A percentile compares a stretch with the other conserved stretches of the same genome.
phyloP scores from a whole-genome alignment of 2,329 filamentous ascomycete genomes.

The Fusarium sterilihyphosum region DNA sequence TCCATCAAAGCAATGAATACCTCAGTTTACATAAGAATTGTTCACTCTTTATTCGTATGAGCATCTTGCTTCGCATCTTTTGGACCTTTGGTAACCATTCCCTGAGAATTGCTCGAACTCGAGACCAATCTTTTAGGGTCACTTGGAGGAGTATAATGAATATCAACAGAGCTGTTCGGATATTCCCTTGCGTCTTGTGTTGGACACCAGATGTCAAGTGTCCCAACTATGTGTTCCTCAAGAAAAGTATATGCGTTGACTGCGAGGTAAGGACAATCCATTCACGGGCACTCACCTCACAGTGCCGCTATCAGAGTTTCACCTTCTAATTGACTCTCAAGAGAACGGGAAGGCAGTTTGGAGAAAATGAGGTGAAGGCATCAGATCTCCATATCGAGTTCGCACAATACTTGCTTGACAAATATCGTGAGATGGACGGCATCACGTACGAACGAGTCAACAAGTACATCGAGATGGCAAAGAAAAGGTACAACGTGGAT shows the following conservation, averaged over 20 bases:
- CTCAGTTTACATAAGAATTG: not conserved
- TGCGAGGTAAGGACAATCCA: slow-evolving; percentile 32
- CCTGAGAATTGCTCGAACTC: not conserved
- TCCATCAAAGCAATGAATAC: not conserved
- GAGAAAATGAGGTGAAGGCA: slow-evolving; percentile 25
- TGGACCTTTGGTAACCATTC: not conserved
- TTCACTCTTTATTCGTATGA: not conserved
- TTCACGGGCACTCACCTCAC: not conserved
- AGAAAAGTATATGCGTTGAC: slow-evolving; percentile 38
- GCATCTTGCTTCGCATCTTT: not conserved
- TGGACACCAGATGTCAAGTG: slow-evolving; percentile 42
- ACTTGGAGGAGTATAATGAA: slow-evolving; percentile 24
- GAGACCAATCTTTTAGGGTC: not conserved
- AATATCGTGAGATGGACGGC: slow-evolving; percentile 33
- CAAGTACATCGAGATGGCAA: slow-evolving; percentile 31
- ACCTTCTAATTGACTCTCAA: slow-evolving; percentile 7
- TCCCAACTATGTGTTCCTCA: slow-evolving; percentile 40
- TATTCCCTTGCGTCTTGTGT: slow-evolving; percentile 36
- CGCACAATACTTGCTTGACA: slow-evolving; percentile 41
- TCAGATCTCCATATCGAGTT: slow-evolving; percentile 37
- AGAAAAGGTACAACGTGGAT: slow-evolving; percentile 30
- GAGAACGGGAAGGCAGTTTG: slow-evolving; percentile 19
- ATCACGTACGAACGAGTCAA: slow-evolving; percentile 39
- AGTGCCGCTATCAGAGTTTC: not conserved
- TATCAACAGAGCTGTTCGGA: slow-evolving; percentile 21